A percentile compares a stretch with the other conserved stretches of the same genome.
Conservation (phyloP, 2,329 filamentous ascomycete genomes). For the Exophiala sideris region DNA sequence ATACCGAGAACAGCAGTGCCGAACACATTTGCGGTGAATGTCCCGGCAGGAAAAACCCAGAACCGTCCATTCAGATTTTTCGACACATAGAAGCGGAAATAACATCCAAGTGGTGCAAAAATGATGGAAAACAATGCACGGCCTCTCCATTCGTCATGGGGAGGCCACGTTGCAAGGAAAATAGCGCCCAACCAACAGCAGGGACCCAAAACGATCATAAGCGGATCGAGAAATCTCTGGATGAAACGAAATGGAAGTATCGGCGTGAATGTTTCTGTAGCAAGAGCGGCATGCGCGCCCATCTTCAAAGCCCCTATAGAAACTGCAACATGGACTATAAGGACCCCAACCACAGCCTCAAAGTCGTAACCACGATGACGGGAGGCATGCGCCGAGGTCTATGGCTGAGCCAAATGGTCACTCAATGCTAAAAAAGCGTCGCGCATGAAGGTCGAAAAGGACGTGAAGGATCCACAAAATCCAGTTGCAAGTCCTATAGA, state of each 20-base stretch:
- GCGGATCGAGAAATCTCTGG: constrained; percentile 60
- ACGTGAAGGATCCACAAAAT: constrained; percentile 81
- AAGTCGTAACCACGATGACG: constrained; percentile 62
- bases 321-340: constrained; percentile 64
- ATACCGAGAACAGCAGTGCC: constrained; percentile 70
- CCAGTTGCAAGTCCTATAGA: constrained; percentile 79
- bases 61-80: constrained; percentile 62
- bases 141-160: constrained; percentile 63
- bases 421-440: constrained; percentile 72
- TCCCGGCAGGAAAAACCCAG: constrained; percentile 71
- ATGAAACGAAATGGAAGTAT: constrained; percentile 54
- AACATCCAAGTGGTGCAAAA: constrained; percentile 72
- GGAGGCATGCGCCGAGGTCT: background rate
- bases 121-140: constrained; percentile 67
- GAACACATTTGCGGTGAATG: constrained; percentile 70
- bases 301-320: constrained; percentile 64
- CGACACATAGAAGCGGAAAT: constrained; percentile 67
- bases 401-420: constrained; percentile 54
- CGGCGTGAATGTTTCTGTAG: constrained; percentile 55
- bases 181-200: constrained; percentile 71
- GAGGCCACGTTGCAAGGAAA: constrained; percentile 64
- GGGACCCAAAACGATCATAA: constrained; percentile 59
- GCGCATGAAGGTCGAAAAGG: constrained; percentile 75
- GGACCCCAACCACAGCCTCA: constrained; percentile 68
- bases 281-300: constrained; percentile 68